Percentiles rank a stretch among this genome's conserved stretches.
phyloP scores from a whole-genome alignment of 345 rosid species.

The Mallotus nudiflorus region DNA sequence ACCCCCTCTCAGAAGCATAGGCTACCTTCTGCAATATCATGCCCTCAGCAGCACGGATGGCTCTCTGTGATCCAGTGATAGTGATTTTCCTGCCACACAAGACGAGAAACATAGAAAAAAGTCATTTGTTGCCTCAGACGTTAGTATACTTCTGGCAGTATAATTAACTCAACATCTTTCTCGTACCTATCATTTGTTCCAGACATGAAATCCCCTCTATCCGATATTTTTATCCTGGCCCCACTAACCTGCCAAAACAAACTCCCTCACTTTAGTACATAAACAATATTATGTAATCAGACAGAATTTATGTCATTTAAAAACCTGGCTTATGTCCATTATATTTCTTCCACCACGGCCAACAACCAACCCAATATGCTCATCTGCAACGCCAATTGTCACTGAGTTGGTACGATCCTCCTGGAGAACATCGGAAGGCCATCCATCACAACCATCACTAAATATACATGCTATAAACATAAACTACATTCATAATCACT shows the following conservation, averaged over 20 bases:
- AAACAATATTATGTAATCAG: background rate
- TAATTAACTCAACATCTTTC: conserved; percentile 1
- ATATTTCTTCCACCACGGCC: conserved; percentile 99
- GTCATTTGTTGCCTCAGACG: background rate
- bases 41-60: conserved; percentile 77
- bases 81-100: conserved; percentile 77
- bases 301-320: conserved; percentile 3
- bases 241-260: conserved; percentile 69
- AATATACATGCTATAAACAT: background rate
- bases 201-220: conserved; percentile 90
- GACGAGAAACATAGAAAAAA: background rate
- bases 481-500: background rate
- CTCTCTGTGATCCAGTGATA: conserved; percentile 88
- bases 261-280: conserved; percentile 15
- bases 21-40: conserved; percentile 96
- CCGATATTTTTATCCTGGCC: conserved; percentile 91
- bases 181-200: conserved; percentile 88
- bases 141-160: background rate
- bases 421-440: conserved; percentile 42
- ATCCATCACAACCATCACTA: background rate
- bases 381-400: conserved; percentile 90
- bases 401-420: conserved; percentile 69
- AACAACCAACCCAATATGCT: conserved; percentile 90
- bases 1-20: conserved; percentile 72
- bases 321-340: conserved; percentile 93